Base-by-base conservation (phyloP, 345 rosid species). In the Populus ilicifolia region DNA sequence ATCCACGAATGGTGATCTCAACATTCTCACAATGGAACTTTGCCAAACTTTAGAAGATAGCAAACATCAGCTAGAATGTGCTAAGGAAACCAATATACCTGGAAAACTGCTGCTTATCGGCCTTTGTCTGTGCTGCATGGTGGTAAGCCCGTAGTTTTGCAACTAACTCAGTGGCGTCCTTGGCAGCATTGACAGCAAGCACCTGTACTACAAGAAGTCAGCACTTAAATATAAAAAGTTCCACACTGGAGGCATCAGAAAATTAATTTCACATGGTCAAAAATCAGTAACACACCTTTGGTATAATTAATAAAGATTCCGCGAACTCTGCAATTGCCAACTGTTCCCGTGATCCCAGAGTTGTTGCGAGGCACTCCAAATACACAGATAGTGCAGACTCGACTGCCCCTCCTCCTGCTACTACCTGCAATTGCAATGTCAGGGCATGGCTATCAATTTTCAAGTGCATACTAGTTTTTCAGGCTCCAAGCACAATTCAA, bases 391-490 rank as follows among this genome's bases (percentile, higher is more conserved):
- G 83, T 52, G 99, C 97, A 75, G 97, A 81, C 80, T 96, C 98
- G 75, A 96, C 98, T 2, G 99, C 99, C 75, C 98, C 99, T 80
- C 99, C 99, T 75, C 98, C 99, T 1, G 98, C 99, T 52, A 96
- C 99, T 66, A 93, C 98, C 99, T 93, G 88, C 30, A 78, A 85
- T 35, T 39, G 67, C 52, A 75, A 75, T 21, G 75, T 69, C 48
- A 74, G 66, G 69, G 67, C 43, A 46, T 75, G 56, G 63, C 14
- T 56, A 20, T 52, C 72, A 18, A 38, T 2, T 35, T 72, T 29
- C 20, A 65, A 36, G 21, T 11, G 36, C 7, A 35, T 11, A 33
- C 10, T 48, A 9, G 17, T n/a, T 36, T 39, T 50, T 35, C 7
- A 36, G 66, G 41, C 59, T 25, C 1, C 11, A 23, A 8, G 33